Conservation (phyloP, 2,329 filamentous ascomycete species). For the Pseudogymnoascus sp. region DNA sequence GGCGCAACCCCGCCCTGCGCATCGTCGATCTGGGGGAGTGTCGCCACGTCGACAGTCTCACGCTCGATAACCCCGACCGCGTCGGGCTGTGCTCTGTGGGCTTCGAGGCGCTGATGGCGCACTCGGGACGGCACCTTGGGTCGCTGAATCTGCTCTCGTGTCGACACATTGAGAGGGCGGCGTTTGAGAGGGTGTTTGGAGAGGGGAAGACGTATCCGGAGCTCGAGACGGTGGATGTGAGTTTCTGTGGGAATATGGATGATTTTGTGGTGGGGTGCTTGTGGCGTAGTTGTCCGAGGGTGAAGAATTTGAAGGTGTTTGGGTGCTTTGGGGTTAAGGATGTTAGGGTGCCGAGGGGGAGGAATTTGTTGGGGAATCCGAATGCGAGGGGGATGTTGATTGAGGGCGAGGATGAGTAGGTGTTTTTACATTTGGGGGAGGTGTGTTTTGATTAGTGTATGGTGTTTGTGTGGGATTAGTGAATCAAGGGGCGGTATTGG, state of each 20-base stretch:
- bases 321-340: conserved; percentile 57
- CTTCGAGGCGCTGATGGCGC: conserved; percentile 74
- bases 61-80: conserved; percentile 54
- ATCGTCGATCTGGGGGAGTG: conserved; percentile 71
- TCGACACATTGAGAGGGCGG: conserved; percentile 65
- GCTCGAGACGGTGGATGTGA: conserved; percentile 66
- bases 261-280: conserved; percentile 57
- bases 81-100: conserved; percentile 69
- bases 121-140: conserved; percentile 62
- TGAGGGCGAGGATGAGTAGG: conserved; percentile 34
- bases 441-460: neutral
- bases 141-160: conserved; percentile 75
- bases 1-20: conserved; percentile 64
- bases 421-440: neutral
- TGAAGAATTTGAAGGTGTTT: conserved; percentile 55
- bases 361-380: conserved; percentile 50
- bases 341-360: conserved; percentile 46
- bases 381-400: conserved; percentile 55
- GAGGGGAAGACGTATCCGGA: conserved; percentile 48
- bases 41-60: conserved; percentile 65
- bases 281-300: conserved; percentile 55
- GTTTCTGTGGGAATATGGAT: conserved; percentile 64
- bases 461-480: neutral
- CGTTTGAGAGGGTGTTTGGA: conserved; percentile 67
- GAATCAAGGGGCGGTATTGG: neutral